Evolutionary conservation across 495 filamentous ascomycete species (phyloP).

Genomic region (Penicillium pancosmium): DNA sequence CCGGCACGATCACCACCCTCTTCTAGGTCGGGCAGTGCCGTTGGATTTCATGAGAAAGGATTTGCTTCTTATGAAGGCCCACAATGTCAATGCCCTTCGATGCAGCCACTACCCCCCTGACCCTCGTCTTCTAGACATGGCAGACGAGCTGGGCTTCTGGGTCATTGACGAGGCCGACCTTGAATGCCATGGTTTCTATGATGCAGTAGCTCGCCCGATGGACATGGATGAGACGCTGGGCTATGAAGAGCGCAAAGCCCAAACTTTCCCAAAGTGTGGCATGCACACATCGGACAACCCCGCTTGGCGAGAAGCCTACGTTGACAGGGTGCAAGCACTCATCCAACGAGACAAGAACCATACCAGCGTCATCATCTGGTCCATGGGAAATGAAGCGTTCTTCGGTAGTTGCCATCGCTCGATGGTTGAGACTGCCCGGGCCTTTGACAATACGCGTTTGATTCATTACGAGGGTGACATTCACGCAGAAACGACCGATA

Average conservation of each 20-base stretch:
- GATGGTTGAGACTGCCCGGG: conserved; percentile 64
- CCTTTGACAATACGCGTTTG: conserved; percentile 56
- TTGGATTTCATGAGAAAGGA: conserved; percentile 58
- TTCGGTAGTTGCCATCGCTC: conserved; percentile 64
- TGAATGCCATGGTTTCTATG: conserved; percentile 69
- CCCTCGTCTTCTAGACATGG: conserved; percentile 58
- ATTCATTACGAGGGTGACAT: conserved; percentile 70
- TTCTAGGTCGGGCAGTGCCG: conserved; percentile 60
- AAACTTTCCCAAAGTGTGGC: conserved; percentile 47
- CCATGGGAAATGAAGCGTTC: conserved; percentile 69
- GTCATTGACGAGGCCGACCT: conserved; percentile 74
- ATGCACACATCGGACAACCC: conserved; percentile 64
- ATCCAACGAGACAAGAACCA: conserved; percentile 69
- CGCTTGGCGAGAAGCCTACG: conserved; percentile 62
- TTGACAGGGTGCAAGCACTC: conserved; percentile 65
- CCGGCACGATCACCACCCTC: conserved; percentile 65
- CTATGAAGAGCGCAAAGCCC: neutral
- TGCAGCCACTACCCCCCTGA: conserved; percentile 66
- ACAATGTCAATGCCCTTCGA: conserved; percentile 69
- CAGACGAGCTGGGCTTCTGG: conserved; percentile 69
- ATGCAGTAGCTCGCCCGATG: conserved; percentile 46
- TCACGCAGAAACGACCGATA: conserved; percentile 60
- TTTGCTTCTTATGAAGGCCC: conserved; percentile 64
- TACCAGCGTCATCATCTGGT: conserved; percentile 69
- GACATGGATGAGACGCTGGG: conserved; percentile 41